phyloP scores from a whole-genome alignment of 257 asterid species.

The Mitragyna speciosa region DNA sequence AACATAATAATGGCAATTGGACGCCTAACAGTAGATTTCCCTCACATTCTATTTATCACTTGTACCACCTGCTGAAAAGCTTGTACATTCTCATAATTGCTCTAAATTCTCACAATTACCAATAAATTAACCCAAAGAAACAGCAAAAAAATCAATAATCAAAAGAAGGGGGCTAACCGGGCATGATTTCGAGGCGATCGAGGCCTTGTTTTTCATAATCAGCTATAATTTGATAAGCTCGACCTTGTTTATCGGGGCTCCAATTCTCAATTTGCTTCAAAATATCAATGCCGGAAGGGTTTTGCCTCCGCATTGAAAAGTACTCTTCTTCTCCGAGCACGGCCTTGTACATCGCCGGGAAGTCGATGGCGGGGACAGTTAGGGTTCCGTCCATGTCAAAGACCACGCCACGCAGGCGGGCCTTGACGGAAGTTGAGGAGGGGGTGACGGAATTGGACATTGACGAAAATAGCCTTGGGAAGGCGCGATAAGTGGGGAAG shows the following conservation, averaged over 20 bases:
- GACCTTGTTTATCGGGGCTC: slow-evolving; percentile 66
- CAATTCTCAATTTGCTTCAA: slow-evolving; percentile 79
- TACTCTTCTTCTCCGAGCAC: slow-evolving; percentile 84
- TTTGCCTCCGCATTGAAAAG: slow-evolving; percentile 38
- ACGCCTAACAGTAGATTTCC: too few species aligned
- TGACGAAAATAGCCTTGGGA: slow-evolving; percentile 44
- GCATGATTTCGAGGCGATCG: slow-evolving; percentile 94
- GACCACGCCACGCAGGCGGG: slow-evolving; percentile 75
- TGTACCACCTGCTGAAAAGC: not conserved
- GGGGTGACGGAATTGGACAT: slow-evolving; percentile 44
- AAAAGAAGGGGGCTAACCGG: slow-evolving; percentile 48
- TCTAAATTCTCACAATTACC: not conserved
- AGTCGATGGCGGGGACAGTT: slow-evolving; percentile 89
- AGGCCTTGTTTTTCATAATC: slow-evolving; percentile 78
- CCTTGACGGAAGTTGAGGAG: slow-evolving; percentile 28
- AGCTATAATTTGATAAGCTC: slow-evolving; percentile 66
- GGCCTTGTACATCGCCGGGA: slow-evolving; percentile 82
- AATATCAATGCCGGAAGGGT: slow-evolving; percentile 82
- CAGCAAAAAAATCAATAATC: not conserved
- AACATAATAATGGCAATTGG: too few species aligned
- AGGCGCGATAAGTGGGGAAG: slow-evolving; percentile 16
- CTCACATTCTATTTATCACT: not conserved
- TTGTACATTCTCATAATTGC: not conserved
- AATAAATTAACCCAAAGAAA: not conserved
- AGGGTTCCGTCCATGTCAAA: slow-evolving; percentile 99